These are phyloP conservation scores for Paramecium bursaria DNA, from an alignment of 73 alveolate genomes.

Conservation along the genomic window DNA sequence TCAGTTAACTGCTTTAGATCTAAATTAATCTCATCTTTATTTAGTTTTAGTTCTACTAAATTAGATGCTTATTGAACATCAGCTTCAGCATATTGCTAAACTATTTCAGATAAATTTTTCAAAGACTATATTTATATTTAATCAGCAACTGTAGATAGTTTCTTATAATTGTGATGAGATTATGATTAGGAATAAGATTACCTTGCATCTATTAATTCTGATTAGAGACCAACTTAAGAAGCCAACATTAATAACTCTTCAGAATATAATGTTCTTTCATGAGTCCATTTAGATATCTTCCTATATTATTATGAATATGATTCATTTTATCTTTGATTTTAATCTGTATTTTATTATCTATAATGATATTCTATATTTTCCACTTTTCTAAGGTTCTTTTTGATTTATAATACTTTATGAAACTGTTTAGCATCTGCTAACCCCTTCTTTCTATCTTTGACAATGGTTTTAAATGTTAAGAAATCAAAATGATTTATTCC, in stretches of 20 bases:
- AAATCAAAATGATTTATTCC: slow-evolving; percentile 20
- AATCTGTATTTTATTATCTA: neutral
- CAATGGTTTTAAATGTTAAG: slow-evolving; percentile 31
- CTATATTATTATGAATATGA: neutral
- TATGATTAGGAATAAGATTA: neutral
- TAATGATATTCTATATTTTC: slow-evolving; percentile 4
- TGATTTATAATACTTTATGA: neutral
- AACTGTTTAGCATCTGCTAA: slow-evolving; percentile 30
- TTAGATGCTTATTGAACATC: neutral
- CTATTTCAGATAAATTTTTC: slow-evolving; percentile 7
- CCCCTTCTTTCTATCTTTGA: slow-evolving; percentile 32
- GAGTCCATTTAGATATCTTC: neutral
- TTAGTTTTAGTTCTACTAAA: slow-evolving; percentile 30
- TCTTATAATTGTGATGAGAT: neutral
- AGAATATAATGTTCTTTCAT: slow-evolving; percentile 30
- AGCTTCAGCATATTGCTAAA: neutral
- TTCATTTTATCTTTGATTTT: neutral
- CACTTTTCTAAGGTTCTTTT: neutral
- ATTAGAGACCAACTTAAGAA: neutral
- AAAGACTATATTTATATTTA: slow-evolving; percentile 7
- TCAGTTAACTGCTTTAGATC: no score
- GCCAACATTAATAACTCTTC: slow-evolving; percentile 1
- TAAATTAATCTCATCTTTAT: slow-evolving; percentile 3
- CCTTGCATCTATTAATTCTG: slow-evolving; percentile 14
- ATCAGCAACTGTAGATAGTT: slow-evolving; percentile 15